A percentile compares a stretch with the other conserved stretches of the same genome.
phyloP scores from a whole-genome alignment of 352 stramenopile species.

The Globisporangium megalacanthum region DNA sequence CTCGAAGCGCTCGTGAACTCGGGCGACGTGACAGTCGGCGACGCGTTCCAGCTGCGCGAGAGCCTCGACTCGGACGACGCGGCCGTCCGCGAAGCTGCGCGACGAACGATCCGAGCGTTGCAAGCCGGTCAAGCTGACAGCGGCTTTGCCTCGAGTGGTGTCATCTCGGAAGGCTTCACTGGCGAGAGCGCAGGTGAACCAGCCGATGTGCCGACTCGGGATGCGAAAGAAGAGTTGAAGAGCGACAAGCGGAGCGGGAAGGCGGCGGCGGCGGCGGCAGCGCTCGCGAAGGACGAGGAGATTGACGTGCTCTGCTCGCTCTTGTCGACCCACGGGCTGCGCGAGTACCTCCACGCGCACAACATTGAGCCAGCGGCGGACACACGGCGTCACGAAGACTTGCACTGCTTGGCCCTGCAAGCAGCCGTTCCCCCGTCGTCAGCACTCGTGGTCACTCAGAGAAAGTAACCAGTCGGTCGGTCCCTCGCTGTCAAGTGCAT shows the following conservation, averaged over 20 bases:
- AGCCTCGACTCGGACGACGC: constrained; percentile 51
- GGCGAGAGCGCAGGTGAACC: constrained; percentile 1
- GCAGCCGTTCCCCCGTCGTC: neutral
- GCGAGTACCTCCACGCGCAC: constrained; percentile 57
- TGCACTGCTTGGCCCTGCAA: constrained; percentile 71
- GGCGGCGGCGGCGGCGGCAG: constrained; percentile 3
- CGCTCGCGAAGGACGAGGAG: constrained; percentile 26
- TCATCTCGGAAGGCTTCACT: constrained; percentile 32
- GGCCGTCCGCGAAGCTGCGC: constrained; percentile 35
- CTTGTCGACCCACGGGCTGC: constrained; percentile 64
- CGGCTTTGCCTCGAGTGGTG: constrained; percentile 11
- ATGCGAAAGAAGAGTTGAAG: constrained; percentile 15
- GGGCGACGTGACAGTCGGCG: constrained; percentile 47
- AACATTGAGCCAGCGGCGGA: constrained; percentile 36
- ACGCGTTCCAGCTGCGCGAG: constrained; percentile 69
- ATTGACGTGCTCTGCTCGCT: constrained; percentile 80
- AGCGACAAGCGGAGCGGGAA: constrained; percentile 14
- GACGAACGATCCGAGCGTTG: constrained; percentile 57
- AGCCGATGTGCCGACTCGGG: constrained; percentile 2
- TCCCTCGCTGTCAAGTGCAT: neutral
- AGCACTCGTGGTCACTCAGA: neutral
- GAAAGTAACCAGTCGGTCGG: neutral
- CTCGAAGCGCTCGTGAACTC: constrained; percentile 73
- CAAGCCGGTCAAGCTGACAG: constrained; percentile 45
- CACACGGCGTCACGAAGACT: constrained; percentile 42